These are phyloP conservation scores for Mycotypha africana DNA, from an alignment of 371 early-diverging fungal genomes.

Conservation along the genomic window DNA sequence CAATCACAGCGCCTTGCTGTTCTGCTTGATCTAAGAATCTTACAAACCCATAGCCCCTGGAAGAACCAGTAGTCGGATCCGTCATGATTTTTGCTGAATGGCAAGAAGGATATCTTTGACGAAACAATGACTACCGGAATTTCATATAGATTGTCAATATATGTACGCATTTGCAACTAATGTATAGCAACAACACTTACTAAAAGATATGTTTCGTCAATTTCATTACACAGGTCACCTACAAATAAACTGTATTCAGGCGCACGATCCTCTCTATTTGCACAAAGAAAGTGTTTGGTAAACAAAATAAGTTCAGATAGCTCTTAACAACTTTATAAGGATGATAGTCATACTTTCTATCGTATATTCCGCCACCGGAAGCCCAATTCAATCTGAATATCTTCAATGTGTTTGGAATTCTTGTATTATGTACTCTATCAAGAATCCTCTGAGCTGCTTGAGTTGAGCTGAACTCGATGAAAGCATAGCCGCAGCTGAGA, in stretches of 20 bases:
- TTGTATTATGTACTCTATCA: conserved; percentile 65
- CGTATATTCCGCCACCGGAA: conserved; percentile 60
- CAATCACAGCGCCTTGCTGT: conserved; percentile 63
- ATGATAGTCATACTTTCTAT: conserved; percentile 27
- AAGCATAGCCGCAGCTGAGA: conserved; percentile 69
- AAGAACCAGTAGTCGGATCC: conserved; percentile 63
- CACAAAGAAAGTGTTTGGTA: too few species aligned
- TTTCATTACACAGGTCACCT: conserved; percentile 78
- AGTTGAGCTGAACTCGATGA: conserved; percentile 60
- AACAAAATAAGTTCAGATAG: conserved; percentile 1
- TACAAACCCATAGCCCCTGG: conserved; percentile 79
- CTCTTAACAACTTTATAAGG: too few species aligned
- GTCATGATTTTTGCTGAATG: conserved; percentile 78
- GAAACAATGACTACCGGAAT: conserved; percentile 45
- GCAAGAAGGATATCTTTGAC: conserved; percentile 56
- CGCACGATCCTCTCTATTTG: conserved; percentile 51
- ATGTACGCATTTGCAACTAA: not conserved
- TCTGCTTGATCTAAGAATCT: conserved; percentile 70
- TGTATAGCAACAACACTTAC: conserved; percentile 28
- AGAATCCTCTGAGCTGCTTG: conserved; percentile 65
- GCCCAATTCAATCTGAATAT: conserved; percentile 93
- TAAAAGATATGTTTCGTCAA: conserved; percentile 67
- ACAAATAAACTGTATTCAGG: conserved; percentile 85
- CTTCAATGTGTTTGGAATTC: conserved; percentile 74
- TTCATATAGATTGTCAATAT: not conserved